These are phyloP conservation scores for Magnusiomyces starmeri DNA, from an alignment of 1,139 yeast species.

Conservation along the genomic window DNA sequence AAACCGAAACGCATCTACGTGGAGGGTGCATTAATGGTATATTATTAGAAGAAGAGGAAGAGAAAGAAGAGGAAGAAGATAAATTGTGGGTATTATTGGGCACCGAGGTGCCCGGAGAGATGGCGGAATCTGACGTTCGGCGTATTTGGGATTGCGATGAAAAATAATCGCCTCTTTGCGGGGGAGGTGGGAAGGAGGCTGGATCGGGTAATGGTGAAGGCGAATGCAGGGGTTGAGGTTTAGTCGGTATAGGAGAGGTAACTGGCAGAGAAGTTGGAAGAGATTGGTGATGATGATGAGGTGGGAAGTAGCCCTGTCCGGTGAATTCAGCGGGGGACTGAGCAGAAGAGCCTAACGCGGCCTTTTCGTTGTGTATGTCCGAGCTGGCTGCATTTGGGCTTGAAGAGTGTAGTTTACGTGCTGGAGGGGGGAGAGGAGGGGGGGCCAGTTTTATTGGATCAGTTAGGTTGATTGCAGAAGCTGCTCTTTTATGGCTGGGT, in stretches of 20 bases:
- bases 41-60: too few species aligned
- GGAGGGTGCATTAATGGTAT: too few species aligned
- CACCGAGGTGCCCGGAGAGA: background rate
- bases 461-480: conserved; percentile 3
- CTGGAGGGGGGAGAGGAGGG: conserved; percentile 23
- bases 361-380: conserved; percentile 2
- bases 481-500: conserved; percentile 1
- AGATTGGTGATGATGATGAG: background rate
- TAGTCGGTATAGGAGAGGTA: background rate
- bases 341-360: background rate
- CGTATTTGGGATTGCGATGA: background rate
- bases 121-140: conserved; percentile 1
- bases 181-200: conserved; percentile 14
- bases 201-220: conserved; percentile 6
- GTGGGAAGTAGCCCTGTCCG: conserved; percentile 3
- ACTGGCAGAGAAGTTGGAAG: background rate
- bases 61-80: background rate
- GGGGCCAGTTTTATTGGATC: conserved; percentile 9
- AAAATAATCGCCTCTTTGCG: conserved; percentile 13
- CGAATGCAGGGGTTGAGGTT: background rate
- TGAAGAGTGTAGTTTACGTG: conserved; percentile 16
- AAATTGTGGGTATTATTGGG: background rate
- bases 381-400: conserved; percentile 6
- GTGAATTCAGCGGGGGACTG: background rate
- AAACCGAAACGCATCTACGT: too few species aligned